A percentile compares a stretch with the other conserved stretches of the same genome.
phyloP scores from a whole-genome alignment of 768 basidiomycete species.

The Kwoniella newhampshirensis region DNA sequence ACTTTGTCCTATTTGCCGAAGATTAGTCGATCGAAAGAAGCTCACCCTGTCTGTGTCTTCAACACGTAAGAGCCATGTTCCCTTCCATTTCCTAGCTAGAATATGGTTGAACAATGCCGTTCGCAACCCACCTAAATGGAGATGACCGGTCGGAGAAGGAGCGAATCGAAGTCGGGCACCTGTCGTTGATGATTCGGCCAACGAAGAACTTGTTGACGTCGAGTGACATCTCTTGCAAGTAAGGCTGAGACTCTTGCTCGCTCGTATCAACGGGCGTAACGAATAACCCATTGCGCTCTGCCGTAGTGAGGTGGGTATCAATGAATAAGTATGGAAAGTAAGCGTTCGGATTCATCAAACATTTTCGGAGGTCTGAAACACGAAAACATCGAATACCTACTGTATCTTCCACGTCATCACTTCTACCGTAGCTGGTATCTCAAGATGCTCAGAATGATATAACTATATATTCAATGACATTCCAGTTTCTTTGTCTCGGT shows the following conservation, averaged over 20 bases:
- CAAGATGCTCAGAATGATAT: no score
- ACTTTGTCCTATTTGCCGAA: no score
- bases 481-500: background rate
- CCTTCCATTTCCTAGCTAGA: conserved; percentile 73
- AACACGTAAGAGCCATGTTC: conserved; percentile 86
- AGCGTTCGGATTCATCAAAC: background rate
- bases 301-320: no score
- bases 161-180: conserved; percentile 74
- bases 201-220: background rate
- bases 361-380: background rate
- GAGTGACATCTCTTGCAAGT: conserved; percentile 17
- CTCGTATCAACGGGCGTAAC: no score
- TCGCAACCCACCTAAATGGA: conserved; percentile 91
- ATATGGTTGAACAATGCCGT: conserved; percentile 93
- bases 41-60: conserved; percentile 93
- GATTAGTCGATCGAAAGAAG: background rate
- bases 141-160: conserved; percentile 89
- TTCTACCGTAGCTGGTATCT: no score
- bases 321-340: no score
- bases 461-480: background rate
- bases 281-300: no score
- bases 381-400: background rate
- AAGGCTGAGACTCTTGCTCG: background rate
- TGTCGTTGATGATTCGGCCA: background rate
- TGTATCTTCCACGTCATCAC: conserved; percentile 23